Evolutionary conservation across 345 rosid species (phyloP), one percentile per base, ranked within the genome.

Genomic region (Geranium rotundifolium): DNA sequence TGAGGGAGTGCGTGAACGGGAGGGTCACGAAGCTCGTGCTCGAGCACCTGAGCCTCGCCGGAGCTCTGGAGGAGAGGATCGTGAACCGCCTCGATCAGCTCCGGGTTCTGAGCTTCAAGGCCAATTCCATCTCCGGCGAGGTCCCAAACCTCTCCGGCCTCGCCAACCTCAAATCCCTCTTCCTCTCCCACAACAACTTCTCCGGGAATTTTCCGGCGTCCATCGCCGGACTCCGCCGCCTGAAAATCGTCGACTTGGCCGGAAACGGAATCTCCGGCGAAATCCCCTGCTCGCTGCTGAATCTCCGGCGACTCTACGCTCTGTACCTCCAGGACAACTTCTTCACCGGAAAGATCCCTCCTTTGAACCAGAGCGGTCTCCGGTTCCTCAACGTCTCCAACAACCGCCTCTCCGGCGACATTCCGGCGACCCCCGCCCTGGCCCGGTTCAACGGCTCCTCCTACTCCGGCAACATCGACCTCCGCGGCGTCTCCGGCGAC

Each of bases 31-130:
- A 93, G 65, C 96, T 93, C 27, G 90, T 93, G 4, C 74, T 90
- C 0, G 96, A 90, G 82, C 63, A 68, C 65, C 71, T 78, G 31
- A 90, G 86, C 74, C 77, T 90, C 69, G 79, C 77, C 0, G 97
- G 99, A 4, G 63, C 77, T 62, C 74, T 90, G 5, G 81, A 86
- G 34, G 72, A 61, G 29, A 72, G 67, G 65, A 72, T 56, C 67
- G 34, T 93, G 62, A 85, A 85, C 61, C 87, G 70, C 37, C 66
- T 93, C 54, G 95, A 90, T 64, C 97, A 90, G 62, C 86, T 93
- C 16, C 82, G 99, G 5, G 99, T 93, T 14, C 65, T 93, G 62
- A 93, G 99, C 66, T 84, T 93, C 78, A 93, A 93, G 67, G 79
- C 84, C 2, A 93, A 93, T 73, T 83, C 88, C 6, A 67, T 93